Percentiles rank a stretch among this genome's conserved stretches.
Conservation (phyloP, 2,329 filamentous ascomycete genomes). For the Aschersonia sp. region DNA sequence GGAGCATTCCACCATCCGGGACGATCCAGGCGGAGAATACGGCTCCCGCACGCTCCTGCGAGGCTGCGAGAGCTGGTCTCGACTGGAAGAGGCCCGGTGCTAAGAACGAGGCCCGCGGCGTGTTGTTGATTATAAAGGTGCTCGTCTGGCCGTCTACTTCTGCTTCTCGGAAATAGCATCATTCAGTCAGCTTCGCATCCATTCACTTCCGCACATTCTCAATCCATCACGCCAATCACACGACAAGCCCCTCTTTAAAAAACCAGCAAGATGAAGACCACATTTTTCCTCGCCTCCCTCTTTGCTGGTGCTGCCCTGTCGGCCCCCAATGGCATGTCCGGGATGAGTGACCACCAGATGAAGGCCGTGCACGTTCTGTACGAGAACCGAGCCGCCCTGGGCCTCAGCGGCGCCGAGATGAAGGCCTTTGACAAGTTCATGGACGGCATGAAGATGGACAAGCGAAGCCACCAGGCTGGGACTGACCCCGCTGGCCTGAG, state of each 20-base stretch:
- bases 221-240: neutral
- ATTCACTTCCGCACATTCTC: neutral
- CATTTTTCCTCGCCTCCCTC: conserved; percentile 1
- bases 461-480: neutral
- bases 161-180: neutral
- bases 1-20: neutral
- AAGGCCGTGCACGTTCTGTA: conserved; percentile 2
- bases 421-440: conserved; percentile 2
- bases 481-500: neutral
- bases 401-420: conserved; percentile 2
- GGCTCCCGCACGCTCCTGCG: neutral
- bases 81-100: neutral
- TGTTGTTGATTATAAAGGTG: neutral
- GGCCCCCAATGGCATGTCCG: neutral
- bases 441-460: neutral
- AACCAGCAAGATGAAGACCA: conserved; percentile 3
- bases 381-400: conserved; percentile 1
- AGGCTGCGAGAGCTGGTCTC: neutral
- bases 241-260: neutral
- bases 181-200: neutral
- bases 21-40: neutral
- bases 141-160: neutral
- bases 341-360: conserved; percentile 1
- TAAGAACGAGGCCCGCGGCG: neutral
- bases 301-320: conserved; percentile 3